phyloP scores from a whole-genome alignment of 208 protist genomes.

The Trypanosoma mega region DNA sequence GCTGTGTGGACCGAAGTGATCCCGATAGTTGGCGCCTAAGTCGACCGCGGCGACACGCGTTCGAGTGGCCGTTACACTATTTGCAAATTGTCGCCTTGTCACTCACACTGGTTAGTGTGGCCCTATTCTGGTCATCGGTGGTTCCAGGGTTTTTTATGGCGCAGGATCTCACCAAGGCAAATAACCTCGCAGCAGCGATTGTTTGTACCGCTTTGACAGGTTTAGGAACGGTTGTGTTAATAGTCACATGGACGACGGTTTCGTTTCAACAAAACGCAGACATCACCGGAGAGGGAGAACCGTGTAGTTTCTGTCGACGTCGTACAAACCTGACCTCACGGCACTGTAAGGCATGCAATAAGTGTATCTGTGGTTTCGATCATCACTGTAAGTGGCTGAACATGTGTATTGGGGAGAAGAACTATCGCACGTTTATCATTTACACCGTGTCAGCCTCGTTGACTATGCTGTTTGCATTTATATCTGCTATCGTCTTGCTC shows the following conservation, averaged over 20 bases:
- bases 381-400: constrained; percentile 94
- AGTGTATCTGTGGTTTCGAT: constrained; percentile 87
- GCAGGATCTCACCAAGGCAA: constrained; percentile 30
- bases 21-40: constrained; percentile 53
- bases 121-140: constrained; percentile 49
- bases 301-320: constrained; percentile 63
- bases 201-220: too few relatives aligned
- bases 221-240: too few relatives aligned
- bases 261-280: constrained; percentile 72
- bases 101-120: constrained; percentile 35
- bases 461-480: constrained; percentile 27
- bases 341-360: constrained; percentile 91
- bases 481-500: constrained; percentile 39
- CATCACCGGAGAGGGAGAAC: constrained; percentile 43
- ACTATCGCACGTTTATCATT: constrained; percentile 78
- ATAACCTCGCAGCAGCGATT: too few relatives aligned
- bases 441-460: constrained; percentile 38
- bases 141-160: constrained; percentile 44
- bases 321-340: constrained; percentile 56
- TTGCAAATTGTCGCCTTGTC: constrained; percentile 59
- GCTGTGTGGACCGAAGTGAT: constrained; percentile 49
- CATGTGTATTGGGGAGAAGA: constrained; percentile 79
- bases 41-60: constrained; percentile 48
- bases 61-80: constrained; percentile 66
- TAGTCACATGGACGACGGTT: constrained; percentile 29